These are phyloP conservation scores for Tubosaeta brunneosetosa DNA, from an alignment of 768 basidiomycete species.

Conservation along the genomic window DNA sequence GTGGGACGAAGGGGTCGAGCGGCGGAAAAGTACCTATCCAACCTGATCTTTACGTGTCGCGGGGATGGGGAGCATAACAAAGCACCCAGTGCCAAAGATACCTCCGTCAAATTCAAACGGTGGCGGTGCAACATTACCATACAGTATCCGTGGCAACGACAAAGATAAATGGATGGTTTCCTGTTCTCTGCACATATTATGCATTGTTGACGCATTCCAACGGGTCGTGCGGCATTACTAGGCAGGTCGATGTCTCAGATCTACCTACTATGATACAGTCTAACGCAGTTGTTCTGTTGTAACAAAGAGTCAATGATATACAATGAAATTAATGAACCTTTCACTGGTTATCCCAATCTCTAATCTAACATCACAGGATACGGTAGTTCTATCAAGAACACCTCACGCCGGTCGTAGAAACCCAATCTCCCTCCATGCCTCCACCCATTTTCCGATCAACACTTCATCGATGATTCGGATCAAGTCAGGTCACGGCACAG, in stretches of 20 bases:
- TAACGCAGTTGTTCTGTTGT: too few relatives aligned
- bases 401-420: too few relatives aligned
- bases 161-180: not conserved
- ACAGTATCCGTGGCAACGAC: not conserved
- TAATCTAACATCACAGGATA: too few relatives aligned
- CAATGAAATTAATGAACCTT: too few relatives aligned
- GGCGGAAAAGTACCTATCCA: constrained; percentile 15
- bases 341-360: too few relatives aligned
- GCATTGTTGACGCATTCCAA: constrained; percentile 20
- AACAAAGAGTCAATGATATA: too few relatives aligned
- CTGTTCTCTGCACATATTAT: constrained; percentile 18
- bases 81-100: not conserved
- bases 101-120: too few relatives aligned
- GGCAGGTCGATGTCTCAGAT: constrained; percentile 11
- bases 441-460: too few relatives aligned
- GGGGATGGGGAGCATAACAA: constrained; percentile 2
- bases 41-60: constrained; percentile 24
- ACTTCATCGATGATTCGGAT: too few relatives aligned
- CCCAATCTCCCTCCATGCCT: too few relatives aligned
- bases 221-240: constrained; percentile 10
- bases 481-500: not conserved
- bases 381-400: too few relatives aligned
- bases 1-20: constrained; percentile 5
- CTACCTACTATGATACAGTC: not conserved
- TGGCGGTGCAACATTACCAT: not conserved